Percentiles rank a stretch among this genome's conserved stretches.
Conservation (phyloP, 441 rosid genomes). For the Rhodomyrtus psidioides region DNA sequence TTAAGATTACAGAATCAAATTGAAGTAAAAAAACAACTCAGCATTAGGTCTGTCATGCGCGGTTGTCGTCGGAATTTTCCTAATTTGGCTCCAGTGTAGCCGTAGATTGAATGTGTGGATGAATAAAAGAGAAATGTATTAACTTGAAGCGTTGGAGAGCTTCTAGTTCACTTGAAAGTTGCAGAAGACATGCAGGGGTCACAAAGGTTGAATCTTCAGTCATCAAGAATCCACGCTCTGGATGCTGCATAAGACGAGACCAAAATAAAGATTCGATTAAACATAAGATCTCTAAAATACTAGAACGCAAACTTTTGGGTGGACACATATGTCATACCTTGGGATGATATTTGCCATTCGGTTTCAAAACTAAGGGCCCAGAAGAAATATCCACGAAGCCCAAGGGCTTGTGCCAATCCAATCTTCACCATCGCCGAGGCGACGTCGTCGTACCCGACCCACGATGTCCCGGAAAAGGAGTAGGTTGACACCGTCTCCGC, state of each 20-base stretch:
- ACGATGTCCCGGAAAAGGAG: slow-evolving; percentile 25
- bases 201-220: neutral
- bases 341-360: slow-evolving; percentile 30
- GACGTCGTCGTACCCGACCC: slow-evolving; percentile 45
- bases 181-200: neutral
- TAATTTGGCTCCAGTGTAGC: neutral
- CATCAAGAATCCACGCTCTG: slow-evolving; percentile 18
- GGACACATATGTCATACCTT: slow-evolving; percentile 16
- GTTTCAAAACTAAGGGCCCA: slow-evolving; percentile 39
- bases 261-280: neutral
- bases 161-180: neutral
- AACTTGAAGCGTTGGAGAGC: neutral
- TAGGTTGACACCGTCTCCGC: slow-evolving; percentile 30
- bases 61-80: neutral
- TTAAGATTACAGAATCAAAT: neutral
- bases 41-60: neutral
- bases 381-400: slow-evolving; percentile 59
- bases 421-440: slow-evolving; percentile 24
- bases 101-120: neutral
- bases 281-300: neutral
- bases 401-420: slow-evolving; percentile 30
- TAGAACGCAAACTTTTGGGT: neutral
- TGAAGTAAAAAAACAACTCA: neutral
- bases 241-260: slow-evolving; percentile 17
- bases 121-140: neutral